Conservation (phyloP, 129 eudicot genomes). For the Pulicaria dysenterica region DNA sequence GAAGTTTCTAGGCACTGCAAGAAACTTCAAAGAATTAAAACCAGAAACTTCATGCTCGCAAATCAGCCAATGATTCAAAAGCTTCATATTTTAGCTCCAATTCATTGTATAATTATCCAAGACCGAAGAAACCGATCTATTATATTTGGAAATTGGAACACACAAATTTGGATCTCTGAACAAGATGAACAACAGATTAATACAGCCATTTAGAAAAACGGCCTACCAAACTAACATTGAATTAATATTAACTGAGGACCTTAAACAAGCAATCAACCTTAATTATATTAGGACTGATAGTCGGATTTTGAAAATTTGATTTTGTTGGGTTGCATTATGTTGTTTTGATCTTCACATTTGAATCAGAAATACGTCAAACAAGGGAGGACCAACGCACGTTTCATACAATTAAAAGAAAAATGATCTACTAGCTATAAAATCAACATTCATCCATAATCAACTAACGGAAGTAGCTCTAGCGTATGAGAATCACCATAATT, state of each 20-base stretch:
- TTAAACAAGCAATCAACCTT: not conserved
- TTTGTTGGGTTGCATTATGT: not conserved
- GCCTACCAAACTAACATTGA: too few relatives aligned
- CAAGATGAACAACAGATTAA: not conserved
- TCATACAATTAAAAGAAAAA: too few relatives aligned
- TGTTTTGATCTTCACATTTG: not conserved
- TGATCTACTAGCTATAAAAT: not conserved
- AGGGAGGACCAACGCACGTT: not conserved
- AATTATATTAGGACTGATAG: not conserved
- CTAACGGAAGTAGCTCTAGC: not conserved
- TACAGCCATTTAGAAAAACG: not conserved
- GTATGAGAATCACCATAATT: too few relatives aligned
- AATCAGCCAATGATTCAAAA: not conserved
- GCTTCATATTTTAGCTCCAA: not conserved
- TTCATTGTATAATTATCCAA: not conserved
- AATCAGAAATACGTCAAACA: constrained; percentile 2
- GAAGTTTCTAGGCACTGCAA: constrained; percentile 84
- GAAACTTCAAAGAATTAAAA: constrained; percentile 15
- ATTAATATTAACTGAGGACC: too few relatives aligned
- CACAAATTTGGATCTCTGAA: constrained; percentile 1
- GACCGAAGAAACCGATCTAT: not conserved
- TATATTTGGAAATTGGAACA: not conserved
- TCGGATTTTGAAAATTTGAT: not conserved
- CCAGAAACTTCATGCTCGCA: not conserved
- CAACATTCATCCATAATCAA: constrained; percentile 5